Base-by-base conservation (phyloP, 139 green algal species). In the Astrephomene gubernaculifera region DNA sequence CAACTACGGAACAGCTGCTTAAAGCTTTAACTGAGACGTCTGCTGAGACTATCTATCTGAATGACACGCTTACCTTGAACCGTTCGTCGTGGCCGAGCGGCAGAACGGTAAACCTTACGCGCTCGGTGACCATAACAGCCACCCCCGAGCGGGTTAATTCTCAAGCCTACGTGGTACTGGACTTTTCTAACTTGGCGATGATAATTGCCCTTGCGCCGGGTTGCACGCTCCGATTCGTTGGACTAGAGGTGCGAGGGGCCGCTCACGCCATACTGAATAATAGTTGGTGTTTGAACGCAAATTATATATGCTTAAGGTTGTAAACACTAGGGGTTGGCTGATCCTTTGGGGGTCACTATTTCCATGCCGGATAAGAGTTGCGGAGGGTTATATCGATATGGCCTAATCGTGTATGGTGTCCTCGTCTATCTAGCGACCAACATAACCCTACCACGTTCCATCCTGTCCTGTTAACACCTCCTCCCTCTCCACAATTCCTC, bases 211-310 rank as follows among this genome's bases (percentile, higher is more conserved):
- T 82, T 1, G 53, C 73, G 38, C 36, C 17, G 2, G 54, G 54
- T 24, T 35, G 4, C 53, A 39, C 29, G 12, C 25, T 82, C 24
- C 73, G 35, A 0, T 82, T 82, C 33, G 36, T 54, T 0, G 73
- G 73, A 5, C 36, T 82, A 6, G 73, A 82, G 73, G 72, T 80
- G 52, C n/a, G n/a, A n/a, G n/a, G n/a, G n/a, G n/a, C n/a, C n/a
- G n/a, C n/a, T n/a, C n/a, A n/a, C n/a, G n/a, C n/a, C n/a, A n/a
- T n/a, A n/a, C n/a, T n/a, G n/a, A n/a, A n/a, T n/a, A n/a, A n/a
- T n/a, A n/a, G n/a, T n/a, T n/a, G n/a, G n/a, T n/a, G n/a, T n/a
- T n/a, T n/a, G n/a, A n/a, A n/a, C n/a, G n/a, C n/a, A n/a, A n/a
- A n/a, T n/a, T n/a, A n/a, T n/a, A n/a, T n/a, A n/a, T n/a, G n/a